phyloP scores from a whole-genome alignment of 352 stramenopile genomes.

The Globisporangium ultimum region DNA sequence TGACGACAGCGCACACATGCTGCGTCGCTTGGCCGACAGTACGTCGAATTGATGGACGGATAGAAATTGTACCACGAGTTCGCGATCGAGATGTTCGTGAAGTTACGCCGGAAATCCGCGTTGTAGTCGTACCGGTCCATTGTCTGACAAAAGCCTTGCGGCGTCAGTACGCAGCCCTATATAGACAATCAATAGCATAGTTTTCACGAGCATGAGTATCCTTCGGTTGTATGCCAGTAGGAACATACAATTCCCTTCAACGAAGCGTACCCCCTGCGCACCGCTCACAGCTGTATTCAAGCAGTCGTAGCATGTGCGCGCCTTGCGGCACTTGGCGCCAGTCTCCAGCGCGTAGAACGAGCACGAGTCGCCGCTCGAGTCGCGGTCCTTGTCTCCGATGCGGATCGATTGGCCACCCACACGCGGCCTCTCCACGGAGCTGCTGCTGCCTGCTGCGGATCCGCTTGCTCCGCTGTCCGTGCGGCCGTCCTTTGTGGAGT shows the following conservation, averaged over 20 bases:
- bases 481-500: no score
- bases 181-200: neutral
- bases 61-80: conserved; percentile 65
- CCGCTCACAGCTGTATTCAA: conserved; percentile 41
- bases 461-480: neutral
- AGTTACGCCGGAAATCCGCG: conserved; percentile 60
- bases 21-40: conserved; percentile 50
- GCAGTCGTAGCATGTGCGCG: conserved; percentile 69
- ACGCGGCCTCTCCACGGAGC: conserved; percentile 1
- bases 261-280: conserved; percentile 9
- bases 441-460: conserved; percentile 12
- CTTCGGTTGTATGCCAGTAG: neutral
- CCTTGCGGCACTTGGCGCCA: conserved; percentile 42
- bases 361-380: conserved; percentile 49
- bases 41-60: conserved; percentile 54
- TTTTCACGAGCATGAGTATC: neutral
- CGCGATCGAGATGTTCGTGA: conserved; percentile 24
- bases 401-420: conserved; percentile 12
- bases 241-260: neutral
- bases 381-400: conserved; percentile 33
- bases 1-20: conserved; percentile 47
- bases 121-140: conserved; percentile 45
- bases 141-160: conserved; percentile 51
- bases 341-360: conserved; percentile 50
- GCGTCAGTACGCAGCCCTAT: conserved; percentile 51